Conservation (phyloP, 257 asterid species). For the Gentiana dahurica region DNA sequence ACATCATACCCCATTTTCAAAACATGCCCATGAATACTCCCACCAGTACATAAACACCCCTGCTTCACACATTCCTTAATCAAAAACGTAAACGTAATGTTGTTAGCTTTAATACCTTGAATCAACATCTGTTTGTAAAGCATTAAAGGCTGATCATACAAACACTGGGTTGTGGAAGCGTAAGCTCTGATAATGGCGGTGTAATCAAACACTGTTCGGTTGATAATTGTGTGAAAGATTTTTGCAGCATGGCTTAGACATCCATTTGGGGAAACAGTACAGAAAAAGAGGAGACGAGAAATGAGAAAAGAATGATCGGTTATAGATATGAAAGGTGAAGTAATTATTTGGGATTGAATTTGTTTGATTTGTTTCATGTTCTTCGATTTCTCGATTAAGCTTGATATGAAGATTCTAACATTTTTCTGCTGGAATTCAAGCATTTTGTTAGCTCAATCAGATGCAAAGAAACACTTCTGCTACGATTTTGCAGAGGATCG, state of each 20-base stretch:
- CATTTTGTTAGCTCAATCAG: conserved; percentile 8
- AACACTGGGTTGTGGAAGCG: conserved; percentile 33
- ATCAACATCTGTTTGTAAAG: conserved; percentile 43
- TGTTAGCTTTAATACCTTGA: conserved; percentile 34
- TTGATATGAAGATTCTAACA: conserved; percentile 31
- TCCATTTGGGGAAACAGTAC: conserved; percentile 26
- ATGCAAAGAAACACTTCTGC: too few species aligned
- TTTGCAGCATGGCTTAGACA: conserved; percentile 37
- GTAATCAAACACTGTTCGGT: conserved; percentile 42
- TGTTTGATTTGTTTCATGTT: conserved; percentile 37
- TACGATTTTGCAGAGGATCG: too few species aligned
- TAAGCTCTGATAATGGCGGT: conserved; percentile 68
- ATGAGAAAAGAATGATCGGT: conserved; percentile 36
- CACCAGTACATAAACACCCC: conserved; percentile 26
- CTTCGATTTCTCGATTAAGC: conserved; percentile 37
- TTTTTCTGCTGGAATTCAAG: conserved; percentile 20
- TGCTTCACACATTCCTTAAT: conserved; percentile 56
- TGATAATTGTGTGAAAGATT: conserved; percentile 29
- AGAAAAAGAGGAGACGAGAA: conserved; percentile 56
- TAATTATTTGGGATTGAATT: conserved; percentile 46
- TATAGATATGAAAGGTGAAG: conserved; percentile 30
- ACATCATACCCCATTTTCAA: conserved; percentile 38
- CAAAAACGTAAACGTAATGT: conserved; percentile 54
- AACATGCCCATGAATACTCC: conserved; percentile 41
- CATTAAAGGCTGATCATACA: conserved; percentile 22